Evolutionary conservation across 2,329 filamentous ascomycete genomes (phyloP), one percentile per base, ranked within the genome.

Genomic region (Pseudocercospora macadamiae): DNA sequence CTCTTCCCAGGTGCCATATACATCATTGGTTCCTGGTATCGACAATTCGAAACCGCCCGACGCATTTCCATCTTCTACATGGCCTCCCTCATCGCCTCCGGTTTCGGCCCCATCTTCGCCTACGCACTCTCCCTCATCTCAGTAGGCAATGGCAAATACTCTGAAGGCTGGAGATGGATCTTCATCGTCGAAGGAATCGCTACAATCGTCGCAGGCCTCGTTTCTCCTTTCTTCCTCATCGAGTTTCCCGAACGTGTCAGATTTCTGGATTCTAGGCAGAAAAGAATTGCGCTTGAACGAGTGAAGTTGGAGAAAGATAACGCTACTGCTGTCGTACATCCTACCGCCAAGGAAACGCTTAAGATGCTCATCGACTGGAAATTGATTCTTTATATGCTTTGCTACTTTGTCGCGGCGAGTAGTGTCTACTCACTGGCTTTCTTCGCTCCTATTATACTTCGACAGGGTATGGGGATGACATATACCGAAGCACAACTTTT

Each of bases 361-460:
- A 58, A 39, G 14, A 69, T 70, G 56, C 60, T 71, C 3, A n/a
- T 63, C 23, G 70, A 73, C 55, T 70, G 67, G 67, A 73, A 72
- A 34, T 55, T 72, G n/a, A 58, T 62, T 28, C 56, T 70, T 14
- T 72, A 70, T 59, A 67, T 62, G 3, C 21, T 73, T 4, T 67
- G 71, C 42, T 71, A 71, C 62, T 73, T 72, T 49, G 65, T 72
- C 3, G 66, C 65, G 4, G 69, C 67, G 1, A 71, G 70, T 2
- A 68, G 89, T 54, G 82, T 83, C 3, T 93, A 93, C 71, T 85
- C 89, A 0, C 82, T 95, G 7, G 88, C 89, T 2, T 93, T 89
- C 73, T 93, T 93, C 70, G 76, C 93, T 3, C 90, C 90, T 5
- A 84, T 93, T 68, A 90, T 95, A 66, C 83, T 96, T 4, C 69